These are phyloP conservation scores for Geranomyces variabilis DNA, from an alignment of 192 early-diverging fungal species.

Conservation along the genomic window DNA sequence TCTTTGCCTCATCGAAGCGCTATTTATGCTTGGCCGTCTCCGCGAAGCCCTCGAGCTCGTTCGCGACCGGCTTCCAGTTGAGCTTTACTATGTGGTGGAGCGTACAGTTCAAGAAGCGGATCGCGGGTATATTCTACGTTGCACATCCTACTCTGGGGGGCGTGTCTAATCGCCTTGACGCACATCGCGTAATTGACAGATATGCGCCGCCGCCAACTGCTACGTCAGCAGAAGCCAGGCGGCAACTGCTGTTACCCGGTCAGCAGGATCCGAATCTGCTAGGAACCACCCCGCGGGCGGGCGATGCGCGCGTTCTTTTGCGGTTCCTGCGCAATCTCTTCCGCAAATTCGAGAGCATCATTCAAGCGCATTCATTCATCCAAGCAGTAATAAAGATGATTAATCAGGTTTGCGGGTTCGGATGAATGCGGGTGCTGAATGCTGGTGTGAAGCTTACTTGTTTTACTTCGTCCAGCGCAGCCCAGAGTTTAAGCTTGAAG, in stretches of 20 bases:
- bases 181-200: no score
- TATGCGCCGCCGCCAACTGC: no score
- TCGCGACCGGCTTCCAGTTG: conserved; percentile 46
- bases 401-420: not conserved
- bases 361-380: conserved; percentile 40
- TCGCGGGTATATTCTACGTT: conserved; percentile 34
- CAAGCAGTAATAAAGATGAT: conserved; percentile 1
- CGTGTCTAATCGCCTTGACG: no score
- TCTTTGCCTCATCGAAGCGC: conserved; percentile 45
- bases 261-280: conserved; percentile 35
- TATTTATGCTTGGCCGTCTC: conserved; percentile 45
- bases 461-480: not conserved
- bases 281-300: conserved; percentile 21
- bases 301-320: conserved; percentile 31
- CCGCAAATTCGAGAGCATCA: conserved; percentile 42
- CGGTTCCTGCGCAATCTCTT: conserved; percentile 43
- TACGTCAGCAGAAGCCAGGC: no score
- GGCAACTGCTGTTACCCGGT: no score
- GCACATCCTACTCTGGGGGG: no score
- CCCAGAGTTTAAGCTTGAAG: conserved; percentile 11
- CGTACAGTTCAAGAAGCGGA: conserved; percentile 55
- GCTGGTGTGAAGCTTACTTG: not conserved
- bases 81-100: conserved; percentile 59
- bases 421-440: not conserved
- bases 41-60: conserved; percentile 48